A percentile compares a stretch with the other conserved stretches of the same genome.
These are phyloP conservation scores for Tanozyma kutaoensis DNA, from an alignment of 805 yeast genomes.

Conservation along the genomic window DNA sequence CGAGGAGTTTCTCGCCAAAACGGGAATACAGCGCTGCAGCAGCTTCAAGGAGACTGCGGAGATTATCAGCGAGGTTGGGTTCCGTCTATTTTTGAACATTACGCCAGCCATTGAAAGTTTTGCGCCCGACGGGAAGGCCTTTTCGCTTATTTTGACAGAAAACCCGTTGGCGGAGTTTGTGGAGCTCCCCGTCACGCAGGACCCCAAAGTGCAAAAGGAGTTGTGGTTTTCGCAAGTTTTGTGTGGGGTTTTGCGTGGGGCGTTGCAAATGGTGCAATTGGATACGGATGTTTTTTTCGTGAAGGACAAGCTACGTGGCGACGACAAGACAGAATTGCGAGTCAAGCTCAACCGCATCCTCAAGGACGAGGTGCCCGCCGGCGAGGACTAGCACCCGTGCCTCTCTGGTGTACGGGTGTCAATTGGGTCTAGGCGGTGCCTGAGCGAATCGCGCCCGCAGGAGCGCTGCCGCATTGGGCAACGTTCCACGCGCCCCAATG, in stretches of 20 bases:
- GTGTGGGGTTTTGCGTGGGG: slow-evolving; percentile 84
- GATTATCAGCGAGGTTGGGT: slow-evolving; percentile 73
- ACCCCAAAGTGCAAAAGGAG: slow-evolving; percentile 51
- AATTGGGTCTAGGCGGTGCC: too few species aligned
- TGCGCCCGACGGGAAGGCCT: slow-evolving; percentile 64
- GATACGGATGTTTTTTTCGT: slow-evolving; percentile 77
- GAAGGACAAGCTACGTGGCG: slow-evolving; percentile 74
- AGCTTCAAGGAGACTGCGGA: slow-evolving; percentile 81
- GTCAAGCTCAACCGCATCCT: slow-evolving; percentile 58
- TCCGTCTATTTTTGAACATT: slow-evolving; percentile 77
- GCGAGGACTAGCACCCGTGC: slow-evolving; percentile 84
- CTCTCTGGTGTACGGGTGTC: too few species aligned
- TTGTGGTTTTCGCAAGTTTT: slow-evolving; percentile 89
- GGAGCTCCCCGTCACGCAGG: slow-evolving; percentile 63
- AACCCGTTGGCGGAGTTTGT: slow-evolving; percentile 94
- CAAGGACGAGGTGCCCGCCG: slow-evolving; percentile 94
- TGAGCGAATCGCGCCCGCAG: too few species aligned
- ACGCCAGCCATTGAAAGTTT: slow-evolving; percentile 67
- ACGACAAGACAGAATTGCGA: slow-evolving; percentile 65
- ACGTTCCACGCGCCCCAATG: too few species aligned
- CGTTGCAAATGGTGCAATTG: slow-evolving; percentile 89
- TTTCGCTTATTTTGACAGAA: slow-evolving; percentile 60
- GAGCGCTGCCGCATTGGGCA: too few species aligned
- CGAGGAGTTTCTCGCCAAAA: slow-evolving; percentile 84
- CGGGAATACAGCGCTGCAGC: slow-evolving; percentile 74